These are phyloP conservation scores for Kluyveromyces sp. DNA, from an alignment of 1,139 yeast genomes.

Conservation along the genomic window DNA sequence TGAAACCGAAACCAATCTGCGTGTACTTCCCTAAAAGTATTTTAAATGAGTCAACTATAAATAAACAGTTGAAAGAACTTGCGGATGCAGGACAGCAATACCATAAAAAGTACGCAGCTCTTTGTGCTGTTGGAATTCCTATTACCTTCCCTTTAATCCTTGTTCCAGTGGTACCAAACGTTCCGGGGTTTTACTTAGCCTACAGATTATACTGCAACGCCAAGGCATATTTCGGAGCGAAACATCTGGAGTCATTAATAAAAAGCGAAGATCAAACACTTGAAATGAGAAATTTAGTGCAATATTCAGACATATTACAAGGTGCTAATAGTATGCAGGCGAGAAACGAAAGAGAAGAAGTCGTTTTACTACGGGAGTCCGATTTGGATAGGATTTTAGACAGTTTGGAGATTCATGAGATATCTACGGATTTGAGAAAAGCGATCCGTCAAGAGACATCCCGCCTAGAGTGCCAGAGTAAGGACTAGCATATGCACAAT, in stretches of 20 bases:
- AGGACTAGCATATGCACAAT: background rate
- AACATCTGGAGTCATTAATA: slow-evolving; percentile 49
- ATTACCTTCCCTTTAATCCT: slow-evolving; percentile 72
- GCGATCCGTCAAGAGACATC: slow-evolving; percentile 42
- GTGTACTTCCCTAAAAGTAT: slow-evolving; percentile 25
- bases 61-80: slow-evolving; percentile 22
- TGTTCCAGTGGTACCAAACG: slow-evolving; percentile 82
- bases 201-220: slow-evolving; percentile 80
- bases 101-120: slow-evolving; percentile 39
- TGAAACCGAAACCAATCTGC: slow-evolving; percentile 27
- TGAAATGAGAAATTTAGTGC: slow-evolving; percentile 17
- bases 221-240: slow-evolving; percentile 71
- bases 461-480: background rate
- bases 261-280: slow-evolving; percentile 16
- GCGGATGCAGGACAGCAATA: slow-evolving; percentile 33
- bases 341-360: background rate
- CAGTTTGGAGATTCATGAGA: slow-evolving; percentile 30
- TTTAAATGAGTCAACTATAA: slow-evolving; percentile 18
- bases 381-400: slow-evolving; percentile 15
- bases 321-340: slow-evolving; percentile 6
- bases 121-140: slow-evolving; percentile 62
- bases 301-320: slow-evolving; percentile 14
- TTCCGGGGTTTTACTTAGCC: slow-evolving; percentile 86
- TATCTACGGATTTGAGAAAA: slow-evolving; percentile 36
- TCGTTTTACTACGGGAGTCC: slow-evolving; percentile 1